Base-by-base conservation (phyloP, 2,329 filamentous ascomycete species). In the Alternaria postmessia region DNA sequence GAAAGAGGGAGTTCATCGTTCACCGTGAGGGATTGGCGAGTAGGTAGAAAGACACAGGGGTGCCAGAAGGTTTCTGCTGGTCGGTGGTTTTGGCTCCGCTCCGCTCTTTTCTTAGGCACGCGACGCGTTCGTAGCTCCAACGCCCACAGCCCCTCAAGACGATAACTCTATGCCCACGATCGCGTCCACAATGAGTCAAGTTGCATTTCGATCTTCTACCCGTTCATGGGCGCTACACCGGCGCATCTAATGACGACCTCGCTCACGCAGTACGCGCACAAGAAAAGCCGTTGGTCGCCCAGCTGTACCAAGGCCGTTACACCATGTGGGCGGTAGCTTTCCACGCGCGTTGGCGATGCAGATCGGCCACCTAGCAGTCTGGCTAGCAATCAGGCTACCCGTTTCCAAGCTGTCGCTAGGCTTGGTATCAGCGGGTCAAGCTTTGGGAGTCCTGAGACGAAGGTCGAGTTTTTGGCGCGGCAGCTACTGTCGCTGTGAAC, bases 221-320 rank as follows among this genome's bases (percentile, higher is more conserved):
- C 2, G 12, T 22, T 7, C 2, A 36, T 16, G 20, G 1, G 30
- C 32, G 30, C 46, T 34, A 49, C 39, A 5, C 3, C 20, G 16
- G 20, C 46, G 30, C 32, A n/a, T 4, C 7, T 24, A 1, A 7
- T 1, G 32, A 8, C 74, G 59, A 84, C 32, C 16, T 46, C 14
- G 26, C 30, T n/a, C 5, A 20, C 46, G 6, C 32, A n/a, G 18
- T 49, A 36, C 32, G 32, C 32, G 32, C 8, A 36, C 30, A 38
- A 36, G 20, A 12, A n/a, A n/a, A 49, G 22, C 34, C 41, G 38
- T 54, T 32, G 30, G 36, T 52, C 51, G 62, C 57, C 62, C 44
- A 64, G 59, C 55, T 57, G 59, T 64, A 64, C 62, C 62, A 64
- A 64, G 62, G 36, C 38, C 36, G 42, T 53, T 47, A n/a, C 28